phyloP scores from a whole-genome alignment of 2,329 filamentous ascomycete species.

The Conoideocrella luteorostrata region DNA sequence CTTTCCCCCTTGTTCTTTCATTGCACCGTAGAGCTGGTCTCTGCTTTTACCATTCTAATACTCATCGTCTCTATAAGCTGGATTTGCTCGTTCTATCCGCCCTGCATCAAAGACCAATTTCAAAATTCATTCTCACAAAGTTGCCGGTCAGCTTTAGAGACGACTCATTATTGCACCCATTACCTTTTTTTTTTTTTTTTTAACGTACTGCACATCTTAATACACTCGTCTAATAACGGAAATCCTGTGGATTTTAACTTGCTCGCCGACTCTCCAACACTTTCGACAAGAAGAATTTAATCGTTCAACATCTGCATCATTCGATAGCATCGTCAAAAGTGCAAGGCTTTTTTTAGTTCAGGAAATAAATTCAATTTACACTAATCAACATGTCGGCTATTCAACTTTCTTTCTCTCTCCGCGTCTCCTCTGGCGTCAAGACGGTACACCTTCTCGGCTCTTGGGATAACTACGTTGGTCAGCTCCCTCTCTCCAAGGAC shows the following conservation, averaged over 20 bases:
- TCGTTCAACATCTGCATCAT: conserved; percentile 26
- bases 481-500: conserved; percentile 91
- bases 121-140: conserved; percentile 15
- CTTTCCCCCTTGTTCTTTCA: conserved; percentile 31
- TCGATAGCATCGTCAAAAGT: conserved; percentile 1
- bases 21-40: conserved; percentile 47
- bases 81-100: conserved; percentile 4
- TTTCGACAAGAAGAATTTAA: conserved; percentile 5
- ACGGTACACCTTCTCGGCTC: conserved; percentile 95
- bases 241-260: conserved; percentile 49
- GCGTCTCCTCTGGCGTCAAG: conserved; percentile 94
- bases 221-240: conserved; percentile 38
- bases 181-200: conserved; percentile 10
- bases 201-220: conserved; percentile 17
- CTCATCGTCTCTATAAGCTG: conserved; percentile 16
- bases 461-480: conserved; percentile 94
- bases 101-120: conserved; percentile 5
- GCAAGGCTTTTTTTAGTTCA: neutral
- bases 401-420: conserved; percentile 92
- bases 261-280: conserved; percentile 37
- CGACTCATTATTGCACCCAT: conserved; percentile 17
- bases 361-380: conserved; percentile 7
- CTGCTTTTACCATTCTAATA: conserved; percentile 34
- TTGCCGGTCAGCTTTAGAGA: conserved; percentile 37
- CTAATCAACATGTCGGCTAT: conserved; percentile 72